phyloP scores from a whole-genome alignment of 306 rosid genomes.

The Quercus gilva region DNA sequence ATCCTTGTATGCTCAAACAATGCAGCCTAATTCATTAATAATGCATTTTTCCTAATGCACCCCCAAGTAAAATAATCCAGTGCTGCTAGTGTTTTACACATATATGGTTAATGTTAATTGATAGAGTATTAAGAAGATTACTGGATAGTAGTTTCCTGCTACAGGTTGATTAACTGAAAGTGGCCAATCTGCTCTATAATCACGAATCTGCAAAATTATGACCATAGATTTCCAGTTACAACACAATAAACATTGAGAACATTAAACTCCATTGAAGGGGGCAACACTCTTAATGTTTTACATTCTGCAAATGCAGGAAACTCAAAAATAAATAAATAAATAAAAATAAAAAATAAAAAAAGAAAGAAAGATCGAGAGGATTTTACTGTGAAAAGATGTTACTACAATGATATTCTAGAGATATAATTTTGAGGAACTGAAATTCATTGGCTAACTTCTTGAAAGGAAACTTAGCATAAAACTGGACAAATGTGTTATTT shows the following conservation, averaged over 20 bases:
- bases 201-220: conserved; percentile 59
- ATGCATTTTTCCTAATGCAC: neutral
- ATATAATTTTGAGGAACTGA: neutral
- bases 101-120: neutral
- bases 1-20: neutral
- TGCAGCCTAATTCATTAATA: neutral
- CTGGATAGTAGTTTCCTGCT: conserved; percentile 95
- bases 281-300: neutral
- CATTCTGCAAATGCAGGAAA: neutral
- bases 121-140: conserved; percentile 28
- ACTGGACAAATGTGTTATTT: neutral
- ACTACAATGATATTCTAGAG: neutral
- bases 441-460: neutral
- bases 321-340: no score
- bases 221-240: conserved; percentile 10
- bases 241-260: neutral
- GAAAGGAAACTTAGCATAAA: no score
- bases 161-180: conserved; percentile 76
- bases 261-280: neutral
- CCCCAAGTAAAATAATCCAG: neutral
- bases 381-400: neutral
- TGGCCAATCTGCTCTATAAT: conserved; percentile 76
- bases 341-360: neutral
- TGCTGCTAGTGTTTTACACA: neutral
- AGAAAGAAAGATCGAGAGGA: neutral